Percentiles rank a stretch among this genome's conserved stretches.
Evolutionary conservation across 192 early-diverging fungal genomes (phyloP).

Genomic region (Coemansia sp.): DNA sequence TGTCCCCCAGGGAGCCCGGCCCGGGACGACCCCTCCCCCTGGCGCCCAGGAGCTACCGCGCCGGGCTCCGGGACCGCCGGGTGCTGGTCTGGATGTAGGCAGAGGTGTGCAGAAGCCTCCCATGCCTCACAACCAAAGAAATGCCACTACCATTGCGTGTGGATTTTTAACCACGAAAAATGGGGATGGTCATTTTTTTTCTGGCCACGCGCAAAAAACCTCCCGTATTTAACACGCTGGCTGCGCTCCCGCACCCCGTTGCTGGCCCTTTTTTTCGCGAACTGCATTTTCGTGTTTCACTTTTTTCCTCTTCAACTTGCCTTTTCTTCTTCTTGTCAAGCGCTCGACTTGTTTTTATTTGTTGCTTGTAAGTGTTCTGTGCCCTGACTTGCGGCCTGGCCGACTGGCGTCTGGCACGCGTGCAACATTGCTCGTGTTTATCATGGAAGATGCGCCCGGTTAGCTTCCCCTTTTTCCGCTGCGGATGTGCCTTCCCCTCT

Average conservation of each 20-base stretch:
- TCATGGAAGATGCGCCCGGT: not conserved
- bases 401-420: not conserved
- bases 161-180: not conserved
- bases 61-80: no score
- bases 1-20: not conserved
- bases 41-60: no score
- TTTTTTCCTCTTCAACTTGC: conserved; percentile 13
- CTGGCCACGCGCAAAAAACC: conserved; percentile 10
- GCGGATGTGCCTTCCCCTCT: not conserved
- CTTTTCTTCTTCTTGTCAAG: conserved; percentile 2
- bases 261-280: conserved; percentile 19
- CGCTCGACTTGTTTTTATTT: not conserved
- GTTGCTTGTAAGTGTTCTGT: conserved; percentile 22
- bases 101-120: no score
- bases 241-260: conserved; percentile 23
- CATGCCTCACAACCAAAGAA: not conserved
- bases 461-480: not conserved
- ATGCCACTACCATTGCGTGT: not conserved
- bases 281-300: conserved; percentile 23
- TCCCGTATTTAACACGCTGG: conserved; percentile 33
- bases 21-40: no score
- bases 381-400: not conserved
- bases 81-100: not conserved
- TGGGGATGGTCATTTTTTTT: conserved; percentile 16
- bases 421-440: no score